A percentile compares a stretch with the other conserved stretches of the same genome.
Conservation (phyloP, 257 asterid species). For the Handroanthus guayacan region DNA sequence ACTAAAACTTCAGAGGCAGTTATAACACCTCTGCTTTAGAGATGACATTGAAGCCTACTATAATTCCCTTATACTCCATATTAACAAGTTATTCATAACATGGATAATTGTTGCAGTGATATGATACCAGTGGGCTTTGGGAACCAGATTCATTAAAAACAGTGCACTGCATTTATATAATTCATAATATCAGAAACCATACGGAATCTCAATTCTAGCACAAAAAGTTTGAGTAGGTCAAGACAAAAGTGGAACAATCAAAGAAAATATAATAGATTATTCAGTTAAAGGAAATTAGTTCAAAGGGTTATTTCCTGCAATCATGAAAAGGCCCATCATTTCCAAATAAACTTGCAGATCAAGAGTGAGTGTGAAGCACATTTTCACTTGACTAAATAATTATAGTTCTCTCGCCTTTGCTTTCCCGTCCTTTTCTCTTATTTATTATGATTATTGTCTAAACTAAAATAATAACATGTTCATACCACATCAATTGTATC, state of each 20-base stretch:
- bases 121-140: background rate
- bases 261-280: background rate
- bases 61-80: background rate
- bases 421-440: conserved; percentile 13
- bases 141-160: conserved; percentile 16
- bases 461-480: conserved; percentile 14
- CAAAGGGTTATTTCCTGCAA: background rate
- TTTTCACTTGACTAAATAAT: background rate
- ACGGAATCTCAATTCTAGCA: background rate
- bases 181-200: background rate
- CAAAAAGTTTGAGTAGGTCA: background rate
- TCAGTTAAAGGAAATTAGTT: background rate
- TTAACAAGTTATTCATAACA: conserved; percentile 18
- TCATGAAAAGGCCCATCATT: background rate
- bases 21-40: background rate
- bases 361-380: conserved; percentile 19
- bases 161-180: conserved; percentile 12
- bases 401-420: background rate
- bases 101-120: conserved; percentile 14
- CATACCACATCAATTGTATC: conserved; percentile 17
- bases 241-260: conserved; percentile 1
- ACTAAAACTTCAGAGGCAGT: background rate
- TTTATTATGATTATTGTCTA: background rate
- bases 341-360: background rate
- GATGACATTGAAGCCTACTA: background rate